phyloP scores from a whole-genome alignment of 2,329 filamentous ascomycete species.

The Akanthomyces muscarius region DNA sequence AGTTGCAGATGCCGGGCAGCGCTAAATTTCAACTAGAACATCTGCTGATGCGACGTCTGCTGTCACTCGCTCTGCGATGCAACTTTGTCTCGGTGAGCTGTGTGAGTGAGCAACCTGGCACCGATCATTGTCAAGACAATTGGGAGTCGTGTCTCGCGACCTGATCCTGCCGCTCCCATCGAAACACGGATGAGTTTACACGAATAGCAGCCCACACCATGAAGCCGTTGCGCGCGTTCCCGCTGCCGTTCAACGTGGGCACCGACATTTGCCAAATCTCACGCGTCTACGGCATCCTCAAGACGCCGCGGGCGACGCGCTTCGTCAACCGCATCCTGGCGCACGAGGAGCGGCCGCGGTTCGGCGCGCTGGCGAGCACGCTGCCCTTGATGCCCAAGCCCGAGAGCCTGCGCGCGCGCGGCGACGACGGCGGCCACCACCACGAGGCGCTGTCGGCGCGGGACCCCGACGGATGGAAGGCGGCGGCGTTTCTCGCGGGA shows the following conservation, averaged over 20 bases:
- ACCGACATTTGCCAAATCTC: conserved; percentile 72
- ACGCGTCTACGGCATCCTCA: conserved; percentile 60
- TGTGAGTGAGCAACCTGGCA: background rate
- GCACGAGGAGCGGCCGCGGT: conserved; percentile 33
- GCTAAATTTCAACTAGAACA: background rate
- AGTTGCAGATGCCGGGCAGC: background rate
- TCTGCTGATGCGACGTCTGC: too few relatives aligned
- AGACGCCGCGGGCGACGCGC: conserved; percentile 34
- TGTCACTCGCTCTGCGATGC: too few relatives aligned
- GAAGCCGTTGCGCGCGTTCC: conserved; percentile 47
- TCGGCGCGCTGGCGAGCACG: background rate
- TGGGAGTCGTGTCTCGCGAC: background rate
- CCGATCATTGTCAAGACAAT: background rate
- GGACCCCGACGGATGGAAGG: conserved; percentile 32
- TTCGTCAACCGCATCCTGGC: conserved; percentile 49
- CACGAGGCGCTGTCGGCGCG: conserved; percentile 3
- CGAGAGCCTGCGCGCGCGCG: conserved; percentile 28
- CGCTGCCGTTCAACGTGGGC: conserved; percentile 64
- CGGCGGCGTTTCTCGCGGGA: conserved; percentile 41
- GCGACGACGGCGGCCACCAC: conserved; percentile 18
- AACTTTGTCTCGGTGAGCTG: too few relatives aligned
- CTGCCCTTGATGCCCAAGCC: conserved; percentile 5
- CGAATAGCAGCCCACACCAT: conserved; percentile 18
- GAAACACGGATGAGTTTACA: background rate
- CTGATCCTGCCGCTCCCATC: background rate